These are phyloP conservation scores for Erodium maritimum DNA, from an alignment of 345 rosid species.

Conservation along the genomic window DNA sequence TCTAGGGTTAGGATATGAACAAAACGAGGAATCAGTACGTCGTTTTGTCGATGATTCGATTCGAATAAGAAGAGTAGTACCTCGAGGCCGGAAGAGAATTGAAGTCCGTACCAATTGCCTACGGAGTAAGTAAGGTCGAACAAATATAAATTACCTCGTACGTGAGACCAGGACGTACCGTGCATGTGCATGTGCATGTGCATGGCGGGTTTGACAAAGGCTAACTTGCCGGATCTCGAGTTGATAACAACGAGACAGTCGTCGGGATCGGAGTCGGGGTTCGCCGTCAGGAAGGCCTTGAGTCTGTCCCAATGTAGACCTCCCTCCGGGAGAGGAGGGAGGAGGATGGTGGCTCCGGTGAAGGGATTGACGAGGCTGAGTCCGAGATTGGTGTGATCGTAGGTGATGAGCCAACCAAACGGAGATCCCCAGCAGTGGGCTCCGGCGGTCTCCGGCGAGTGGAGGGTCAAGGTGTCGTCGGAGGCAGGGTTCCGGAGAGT, in stretches of 20 bases:
- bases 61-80: too few species aligned
- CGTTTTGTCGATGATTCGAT: too few species aligned
- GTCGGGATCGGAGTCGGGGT: background rate
- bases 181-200: too few species aligned
- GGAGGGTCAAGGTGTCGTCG: background rate
- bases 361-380: background rate
- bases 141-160: background rate
- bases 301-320: too few species aligned
- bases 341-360: background rate
- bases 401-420: background rate
- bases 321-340: background rate
- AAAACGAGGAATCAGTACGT: too few species aligned
- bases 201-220: background rate
- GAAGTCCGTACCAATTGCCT: background rate
- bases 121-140: background rate
- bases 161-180: background rate
- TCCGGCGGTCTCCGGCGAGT: background rate
- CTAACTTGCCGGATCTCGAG: background rate
- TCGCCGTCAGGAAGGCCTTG: background rate
- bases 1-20: too few species aligned
- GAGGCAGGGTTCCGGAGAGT: background rate
- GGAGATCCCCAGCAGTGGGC: background rate
- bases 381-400: background rate
- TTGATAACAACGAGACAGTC: background rate
- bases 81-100: too few species aligned